Evolutionary conservation across 176 grass and related monocot genomes (phyloP).

Genomic region (Poa annua): DNA sequence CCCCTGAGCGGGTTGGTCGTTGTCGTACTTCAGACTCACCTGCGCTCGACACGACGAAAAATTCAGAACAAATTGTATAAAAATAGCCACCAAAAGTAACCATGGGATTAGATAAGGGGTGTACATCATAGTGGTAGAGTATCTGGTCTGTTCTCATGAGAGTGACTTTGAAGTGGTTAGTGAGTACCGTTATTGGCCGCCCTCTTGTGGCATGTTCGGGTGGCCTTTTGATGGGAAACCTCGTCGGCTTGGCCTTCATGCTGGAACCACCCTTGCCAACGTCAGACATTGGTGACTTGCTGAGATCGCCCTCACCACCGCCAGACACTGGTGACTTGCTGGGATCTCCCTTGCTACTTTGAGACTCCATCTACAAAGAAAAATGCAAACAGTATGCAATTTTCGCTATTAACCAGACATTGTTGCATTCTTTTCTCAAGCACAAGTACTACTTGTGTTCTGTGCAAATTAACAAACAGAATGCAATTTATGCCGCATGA

Average conservation of each 20-base stretch:
- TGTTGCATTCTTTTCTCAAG: neutral
- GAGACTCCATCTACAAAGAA: slow-evolving; percentile 2
- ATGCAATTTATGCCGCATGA: neutral
- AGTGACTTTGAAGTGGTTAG: neutral
- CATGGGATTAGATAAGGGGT: neutral
- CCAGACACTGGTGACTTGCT: neutral
- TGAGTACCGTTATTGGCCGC: neutral
- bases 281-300: neutral
- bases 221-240: neutral
- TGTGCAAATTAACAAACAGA: neutral
- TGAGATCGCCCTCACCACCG: neutral
- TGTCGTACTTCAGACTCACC: slow-evolving; percentile 1
- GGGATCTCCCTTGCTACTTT: neutral
- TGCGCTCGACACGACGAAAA: neutral
- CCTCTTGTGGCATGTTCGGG: neutral
- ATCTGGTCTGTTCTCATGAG: neutral
- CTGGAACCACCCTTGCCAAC: neutral
- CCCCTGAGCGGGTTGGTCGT: neutral
- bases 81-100: neutral
- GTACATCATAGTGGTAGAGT: neutral
- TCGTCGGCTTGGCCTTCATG: neutral
- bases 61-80: neutral
- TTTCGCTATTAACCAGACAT: neutral
- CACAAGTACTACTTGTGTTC: neutral
- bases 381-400: neutral